Evolutionary conservation across 73 alveolate species (phyloP).

Genomic region (Tetrahymena thermophila): DNA sequence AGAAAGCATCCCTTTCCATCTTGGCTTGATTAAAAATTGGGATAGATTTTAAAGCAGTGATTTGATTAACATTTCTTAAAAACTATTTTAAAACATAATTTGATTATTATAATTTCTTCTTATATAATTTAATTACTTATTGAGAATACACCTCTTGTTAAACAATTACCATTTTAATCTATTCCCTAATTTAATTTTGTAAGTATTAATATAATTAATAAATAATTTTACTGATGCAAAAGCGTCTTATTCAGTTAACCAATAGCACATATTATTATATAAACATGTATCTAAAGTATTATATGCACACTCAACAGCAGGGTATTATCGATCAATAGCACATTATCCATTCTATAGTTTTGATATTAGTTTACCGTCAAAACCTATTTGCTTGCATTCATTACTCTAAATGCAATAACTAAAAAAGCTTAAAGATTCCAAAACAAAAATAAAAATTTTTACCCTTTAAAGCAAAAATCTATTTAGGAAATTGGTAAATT

Average conservation of each 20-base stretch:
- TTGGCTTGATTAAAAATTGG: background rate
- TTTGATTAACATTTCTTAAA: background rate
- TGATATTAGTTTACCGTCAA: background rate
- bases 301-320: background rate
- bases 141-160: too few relatives aligned
- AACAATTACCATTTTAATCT: too few relatives aligned
- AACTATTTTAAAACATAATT: background rate
- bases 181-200: too few relatives aligned
- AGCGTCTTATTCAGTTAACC: background rate
- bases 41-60: background rate
- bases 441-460: background rate
- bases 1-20: background rate
- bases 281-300: background rate
- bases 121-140: too few relatives aligned
- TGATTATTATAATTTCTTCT: background rate
- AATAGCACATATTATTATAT: background rate
- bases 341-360: background rate
- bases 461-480: background rate
- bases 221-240: background rate
- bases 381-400: background rate
- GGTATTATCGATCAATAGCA: background rate
- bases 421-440: too few relatives aligned
- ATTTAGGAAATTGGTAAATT: background rate
- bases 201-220: too few relatives aligned
- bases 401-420: background rate